Evolutionary conservation across 352 stramenopile genomes (phyloP).

Genomic region (Globisporangium apiculatum): DNA sequence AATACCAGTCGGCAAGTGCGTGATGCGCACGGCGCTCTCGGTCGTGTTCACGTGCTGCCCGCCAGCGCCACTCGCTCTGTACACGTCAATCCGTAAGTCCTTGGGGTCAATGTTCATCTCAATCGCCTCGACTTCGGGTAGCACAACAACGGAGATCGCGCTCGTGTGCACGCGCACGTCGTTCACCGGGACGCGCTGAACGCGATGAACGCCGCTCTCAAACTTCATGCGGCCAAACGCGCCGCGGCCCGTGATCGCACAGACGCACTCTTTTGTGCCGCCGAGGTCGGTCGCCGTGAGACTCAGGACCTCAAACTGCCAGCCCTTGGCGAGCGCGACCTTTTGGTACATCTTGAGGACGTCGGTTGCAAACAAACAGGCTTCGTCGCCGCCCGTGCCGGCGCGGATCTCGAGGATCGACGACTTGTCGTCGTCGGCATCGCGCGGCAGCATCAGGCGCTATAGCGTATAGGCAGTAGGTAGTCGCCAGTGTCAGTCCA

Average conservation of each 20-base stretch:
- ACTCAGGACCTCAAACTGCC: constrained; percentile 89
- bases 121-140: constrained; percentile 87
- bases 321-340: constrained; percentile 74
- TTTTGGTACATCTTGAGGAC: constrained; percentile 93
- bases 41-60: constrained; percentile 99
- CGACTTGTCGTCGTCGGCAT: constrained; percentile 92
- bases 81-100: constrained; percentile 97
- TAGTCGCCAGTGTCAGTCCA: too few species aligned
- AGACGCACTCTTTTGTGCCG: constrained; percentile 80
- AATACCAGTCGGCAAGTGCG: constrained; percentile 96
- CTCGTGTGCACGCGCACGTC: constrained; percentile 96
- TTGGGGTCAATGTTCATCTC: constrained; percentile 89
- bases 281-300: constrained; percentile 79
- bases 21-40: constrained; percentile 95
- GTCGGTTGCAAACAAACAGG: constrained; percentile 93
- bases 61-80: constrained; percentile 93
- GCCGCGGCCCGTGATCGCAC: constrained; percentile 51
- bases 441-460: constrained; percentile 70
- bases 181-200: constrained; percentile 96
- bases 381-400: constrained; percentile 95
- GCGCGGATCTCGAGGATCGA: constrained; percentile 96
- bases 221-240: constrained; percentile 98
- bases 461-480: constrained; percentile 5
- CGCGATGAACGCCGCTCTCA: constrained; percentile 96
- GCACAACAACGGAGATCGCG: constrained; percentile 96